Conservation (phyloP, 345 rosid species). For the Firmiana major region DNA sequence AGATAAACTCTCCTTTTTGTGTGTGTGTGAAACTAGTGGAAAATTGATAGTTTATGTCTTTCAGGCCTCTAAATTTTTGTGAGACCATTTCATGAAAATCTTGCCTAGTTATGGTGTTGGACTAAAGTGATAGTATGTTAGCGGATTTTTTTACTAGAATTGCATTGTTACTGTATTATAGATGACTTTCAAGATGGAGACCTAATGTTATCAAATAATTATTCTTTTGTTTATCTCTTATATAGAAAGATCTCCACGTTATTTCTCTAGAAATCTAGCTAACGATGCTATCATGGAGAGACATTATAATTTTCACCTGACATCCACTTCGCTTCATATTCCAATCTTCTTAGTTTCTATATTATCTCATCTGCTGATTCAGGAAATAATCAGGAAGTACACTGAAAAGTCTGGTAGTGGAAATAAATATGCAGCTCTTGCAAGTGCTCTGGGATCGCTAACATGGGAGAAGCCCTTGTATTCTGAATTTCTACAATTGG, state of each 20-base stretch:
- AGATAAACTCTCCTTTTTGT: not conserved
- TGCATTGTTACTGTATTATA: not conserved
- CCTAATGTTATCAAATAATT: not conserved
- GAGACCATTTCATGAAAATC: not conserved
- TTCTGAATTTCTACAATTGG: slow-evolving; percentile 76
- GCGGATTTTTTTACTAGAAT: not conserved
- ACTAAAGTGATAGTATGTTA: slow-evolving; percentile 1
- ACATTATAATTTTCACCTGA: not conserved
- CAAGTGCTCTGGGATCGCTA: slow-evolving; percentile 76
- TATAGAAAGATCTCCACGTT: not conserved
- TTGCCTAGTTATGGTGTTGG: not conserved
- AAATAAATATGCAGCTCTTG: slow-evolving; percentile 63
- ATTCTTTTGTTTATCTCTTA: not conserved
- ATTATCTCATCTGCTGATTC: not conserved
- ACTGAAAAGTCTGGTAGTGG: slow-evolving; percentile 51
- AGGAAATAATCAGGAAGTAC: slow-evolving; percentile 80
- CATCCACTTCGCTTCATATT: not conserved
- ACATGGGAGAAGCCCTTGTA: slow-evolving; percentile 72
- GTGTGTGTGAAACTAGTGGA: not conserved
- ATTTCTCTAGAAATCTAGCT: not conserved
- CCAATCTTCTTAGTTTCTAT: not conserved
- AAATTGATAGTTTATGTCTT: not conserved
- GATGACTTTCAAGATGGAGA: not conserved
- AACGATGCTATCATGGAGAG: not conserved
- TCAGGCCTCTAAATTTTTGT: not conserved